Evolutionary conservation across 495 filamentous ascomycete species (phyloP), one percentile per base, ranked within the genome.

Genomic region (Aspergillus funiculosus): DNA sequence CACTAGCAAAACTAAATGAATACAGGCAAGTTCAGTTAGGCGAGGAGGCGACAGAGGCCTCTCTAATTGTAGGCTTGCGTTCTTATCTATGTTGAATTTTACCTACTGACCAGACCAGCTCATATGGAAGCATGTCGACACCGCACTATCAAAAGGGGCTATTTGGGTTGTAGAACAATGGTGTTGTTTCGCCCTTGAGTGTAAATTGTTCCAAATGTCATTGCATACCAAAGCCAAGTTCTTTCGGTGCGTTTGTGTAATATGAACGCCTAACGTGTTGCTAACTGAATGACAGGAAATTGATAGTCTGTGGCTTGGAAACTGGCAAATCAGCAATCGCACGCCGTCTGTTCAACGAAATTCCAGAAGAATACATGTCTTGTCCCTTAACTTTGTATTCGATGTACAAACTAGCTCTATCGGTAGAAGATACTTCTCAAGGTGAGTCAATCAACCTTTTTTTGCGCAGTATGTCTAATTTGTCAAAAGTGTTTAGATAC

Each of bases 101-200:
- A 27, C 5, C 37, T 29, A 60, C 57, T 58, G 15, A 59, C 54
- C 20, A 31, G 17, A 44, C 24, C 39, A 90, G 80, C 65, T 92
- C 8, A 66, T 94, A 19, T 92, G 87, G 86, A 94, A 87, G 60
- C 70, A 72, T 31, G 66, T 86, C 21, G 84, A 88, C 26, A 61
- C 68, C 3, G 68, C 69, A 17, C 78, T 77, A 47, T 67, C 57
- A 9, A 69, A 77, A 28, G 66, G 70, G 0, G 65, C 78, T 21
- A 76, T 74, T 43, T 70, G 75, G 11, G 43, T 67, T 19, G 74
- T 83, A 2, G 75, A 83, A 52, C 62, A 63, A 42, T 95, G 87
- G 90, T 92, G 87, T 57, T 68, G 56, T 13, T 61, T 92, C 13
- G 78, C 80, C n/a, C 63, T 82, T 0, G 45, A 56, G 30, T 82